Percentiles rank a stretch among this genome's conserved stretches.
Evolutionary conservation across 257 asterid genomes (phyloP).

Genomic region (Salvia hispanica): DNA sequence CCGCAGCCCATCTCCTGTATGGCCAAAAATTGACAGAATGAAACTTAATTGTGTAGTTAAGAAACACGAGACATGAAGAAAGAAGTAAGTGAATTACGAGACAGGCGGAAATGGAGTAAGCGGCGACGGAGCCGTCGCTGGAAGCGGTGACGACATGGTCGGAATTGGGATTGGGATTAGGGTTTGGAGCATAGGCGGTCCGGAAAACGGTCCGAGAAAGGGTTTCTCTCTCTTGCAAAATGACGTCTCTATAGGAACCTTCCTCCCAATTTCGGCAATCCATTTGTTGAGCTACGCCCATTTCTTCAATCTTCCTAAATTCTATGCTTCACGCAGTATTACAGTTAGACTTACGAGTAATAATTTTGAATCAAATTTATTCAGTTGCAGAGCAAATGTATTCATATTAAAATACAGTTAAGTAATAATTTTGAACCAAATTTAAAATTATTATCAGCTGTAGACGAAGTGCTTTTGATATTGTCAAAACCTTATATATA

Average conservation of each 20-base stretch:
- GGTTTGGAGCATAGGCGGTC: slow-evolving; percentile 66
- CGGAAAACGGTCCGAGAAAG: slow-evolving; percentile 79
- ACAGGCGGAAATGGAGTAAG: slow-evolving; percentile 76
- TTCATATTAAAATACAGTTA: too few relatives aligned
- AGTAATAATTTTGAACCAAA: too few relatives aligned
- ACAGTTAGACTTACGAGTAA: background rate
- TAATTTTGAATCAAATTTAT: too few relatives aligned
- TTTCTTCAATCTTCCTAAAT: slow-evolving; percentile 8
- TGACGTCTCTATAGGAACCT: slow-evolving; percentile 66
- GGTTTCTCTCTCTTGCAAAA: slow-evolving; percentile 59
- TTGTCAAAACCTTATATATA: too few relatives aligned
- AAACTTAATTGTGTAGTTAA: slow-evolving; percentile 1
- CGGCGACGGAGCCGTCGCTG: slow-evolving; percentile 80
- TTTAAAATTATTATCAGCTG: too few relatives aligned
- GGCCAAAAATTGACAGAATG: slow-evolving; percentile 12
- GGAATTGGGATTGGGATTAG: slow-evolving; percentile 59
- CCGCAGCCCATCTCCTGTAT: slow-evolving; percentile 64
- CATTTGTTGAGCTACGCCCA: slow-evolving; percentile 48
- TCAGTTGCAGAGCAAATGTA: background rate
- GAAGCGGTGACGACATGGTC: slow-evolving; percentile 71
- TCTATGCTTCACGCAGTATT: background rate
- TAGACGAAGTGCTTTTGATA: too few relatives aligned
- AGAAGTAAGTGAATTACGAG: slow-evolving; percentile 44
- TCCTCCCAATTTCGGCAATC: slow-evolving; percentile 93
- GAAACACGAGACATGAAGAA: slow-evolving; percentile 12